Percentiles rank a stretch among this genome's conserved stretches.
phyloP scores from a whole-genome alignment of 306 rosid species.

The Vigna unguiculata region DNA sequence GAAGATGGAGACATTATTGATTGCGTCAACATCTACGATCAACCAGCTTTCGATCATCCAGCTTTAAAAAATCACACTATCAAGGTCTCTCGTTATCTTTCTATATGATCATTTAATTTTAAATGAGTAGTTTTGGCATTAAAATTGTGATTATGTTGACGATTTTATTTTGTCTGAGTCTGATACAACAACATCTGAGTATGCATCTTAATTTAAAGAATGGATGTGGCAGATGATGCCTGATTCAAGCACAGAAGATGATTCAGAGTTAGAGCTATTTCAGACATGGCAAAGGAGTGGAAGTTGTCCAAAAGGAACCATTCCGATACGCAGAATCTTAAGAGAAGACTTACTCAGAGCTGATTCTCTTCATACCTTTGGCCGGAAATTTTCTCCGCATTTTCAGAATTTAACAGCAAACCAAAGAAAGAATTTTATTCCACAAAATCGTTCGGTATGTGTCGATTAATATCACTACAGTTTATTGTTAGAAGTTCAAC shows the following conservation, averaged over 20 bases:
- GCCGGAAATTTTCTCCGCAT: constrained; percentile 41
- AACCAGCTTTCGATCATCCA: constrained; percentile 69
- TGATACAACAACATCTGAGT: background rate
- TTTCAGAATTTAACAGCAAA: background rate
- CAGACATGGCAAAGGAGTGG: constrained; percentile 76
- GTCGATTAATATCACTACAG: background rate
- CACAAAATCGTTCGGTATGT: constrained; percentile 53
- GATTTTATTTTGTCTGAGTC: background rate
- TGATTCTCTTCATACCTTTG: constrained; percentile 53
- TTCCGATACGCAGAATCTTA: constrained; percentile 66
- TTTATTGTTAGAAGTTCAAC: too few species aligned
- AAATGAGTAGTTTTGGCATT: background rate
- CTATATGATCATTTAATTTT: background rate
- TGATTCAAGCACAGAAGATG: constrained; percentile 2
- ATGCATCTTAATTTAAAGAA: background rate
- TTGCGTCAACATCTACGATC: constrained; percentile 60
- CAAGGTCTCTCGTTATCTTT: constrained; percentile 28
- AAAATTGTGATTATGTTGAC: background rate
- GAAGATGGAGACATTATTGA: constrained; percentile 70
- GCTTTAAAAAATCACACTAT: constrained; percentile 59
- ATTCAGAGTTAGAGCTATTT: background rate
- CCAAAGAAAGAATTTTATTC: background rate
- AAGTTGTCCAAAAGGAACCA: constrained; percentile 72
- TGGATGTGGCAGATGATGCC: constrained; percentile 58
- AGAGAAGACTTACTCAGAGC: constrained; percentile 53